Conservation (phyloP, 768 basidiomycete species). For the Roridomyces roridus region DNA sequence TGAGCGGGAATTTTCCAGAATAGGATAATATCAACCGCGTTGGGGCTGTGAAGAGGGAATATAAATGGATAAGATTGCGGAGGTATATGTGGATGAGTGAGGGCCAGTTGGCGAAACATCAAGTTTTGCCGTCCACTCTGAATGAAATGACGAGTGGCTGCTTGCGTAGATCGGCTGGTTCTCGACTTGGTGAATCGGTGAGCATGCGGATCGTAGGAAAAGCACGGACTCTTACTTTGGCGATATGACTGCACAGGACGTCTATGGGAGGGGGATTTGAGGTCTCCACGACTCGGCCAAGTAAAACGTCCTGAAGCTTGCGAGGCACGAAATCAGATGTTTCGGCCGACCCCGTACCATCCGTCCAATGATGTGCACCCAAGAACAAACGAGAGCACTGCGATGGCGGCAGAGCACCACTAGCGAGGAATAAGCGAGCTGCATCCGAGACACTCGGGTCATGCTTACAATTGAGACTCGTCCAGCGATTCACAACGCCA, state of each 20-base stretch:
- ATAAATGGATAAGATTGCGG: constrained; percentile 53
- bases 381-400: constrained; percentile 57
- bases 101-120: constrained; percentile 39
- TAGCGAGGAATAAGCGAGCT: constrained; percentile 29
- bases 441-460: constrained; percentile 10
- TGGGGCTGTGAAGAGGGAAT: constrained; percentile 84
- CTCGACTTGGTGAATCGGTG: constrained; percentile 10
- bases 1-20: constrained; percentile 77
- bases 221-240: constrained; percentile 45
- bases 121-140: constrained; percentile 55
- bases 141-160: constrained; percentile 51
- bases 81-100: constrained; percentile 65
- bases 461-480: constrained; percentile 49
- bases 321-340: constrained; percentile 56
- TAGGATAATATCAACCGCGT: constrained; percentile 72
- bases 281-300: constrained; percentile 46
- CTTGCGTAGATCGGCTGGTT: constrained; percentile 28
- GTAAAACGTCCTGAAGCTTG: constrained; percentile 57
- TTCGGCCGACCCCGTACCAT: constrained; percentile 43
- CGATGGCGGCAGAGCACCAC: constrained; percentile 48
- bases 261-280: constrained; percentile 59
- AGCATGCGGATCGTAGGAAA: background rate
- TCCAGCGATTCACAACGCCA: constrained; percentile 63
- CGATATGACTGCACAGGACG: constrained; percentile 55
- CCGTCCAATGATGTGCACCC: constrained; percentile 45